Evolutionary conservation across 495 filamentous ascomycete genomes (phyloP), one percentile per base, ranked within the genome.

Genomic region (Rusavskia elegans): DNA sequence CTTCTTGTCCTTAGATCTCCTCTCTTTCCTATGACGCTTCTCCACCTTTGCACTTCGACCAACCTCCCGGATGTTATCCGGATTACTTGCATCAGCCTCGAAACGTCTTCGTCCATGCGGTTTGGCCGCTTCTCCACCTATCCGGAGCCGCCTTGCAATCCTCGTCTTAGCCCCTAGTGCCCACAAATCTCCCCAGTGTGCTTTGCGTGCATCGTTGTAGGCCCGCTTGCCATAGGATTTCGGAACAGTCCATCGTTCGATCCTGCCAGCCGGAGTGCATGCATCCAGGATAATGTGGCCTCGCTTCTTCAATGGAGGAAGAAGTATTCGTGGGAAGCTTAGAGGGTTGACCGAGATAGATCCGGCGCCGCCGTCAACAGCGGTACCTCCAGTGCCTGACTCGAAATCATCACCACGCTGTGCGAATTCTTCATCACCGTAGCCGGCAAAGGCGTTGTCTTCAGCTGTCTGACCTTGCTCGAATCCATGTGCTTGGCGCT

Each of bases 201-300:
- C 75, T 64, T 98, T 98, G 53, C 90, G 80, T 27, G 93, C 93
- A 61, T 98, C 93, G 42, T 81, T 83, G 69, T 85, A 97, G 3
- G 87, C 87, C 56, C 81, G 76, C 52, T 76, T 81, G 55, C 83
- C 82, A 65, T 80, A 93, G 38, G 81, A 87, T 51, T 78, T 80
- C 1, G 92, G 85, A 0, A 98, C 81, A 0, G 82, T 86, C 92
- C 92, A 98, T 40, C 92, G 86, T 67, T 98, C 92, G n/a, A 97
- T 79, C 35, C 72, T 78, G 20, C 83, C 93, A 1, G 73, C 68
- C 0, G 93, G 87, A 0, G 93, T 97, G 71, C 92, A 98, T 9
- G 96, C 57, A 63, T 98, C 93, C 5, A 97, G 68, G 36, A 83
- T 85, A 55, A 97, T 80, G 61, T 98, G 92, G 1, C 86, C 86